Evolutionary conservation across 257 asterid species (phyloP).

Genomic region (Coffea eugenioides): DNA sequence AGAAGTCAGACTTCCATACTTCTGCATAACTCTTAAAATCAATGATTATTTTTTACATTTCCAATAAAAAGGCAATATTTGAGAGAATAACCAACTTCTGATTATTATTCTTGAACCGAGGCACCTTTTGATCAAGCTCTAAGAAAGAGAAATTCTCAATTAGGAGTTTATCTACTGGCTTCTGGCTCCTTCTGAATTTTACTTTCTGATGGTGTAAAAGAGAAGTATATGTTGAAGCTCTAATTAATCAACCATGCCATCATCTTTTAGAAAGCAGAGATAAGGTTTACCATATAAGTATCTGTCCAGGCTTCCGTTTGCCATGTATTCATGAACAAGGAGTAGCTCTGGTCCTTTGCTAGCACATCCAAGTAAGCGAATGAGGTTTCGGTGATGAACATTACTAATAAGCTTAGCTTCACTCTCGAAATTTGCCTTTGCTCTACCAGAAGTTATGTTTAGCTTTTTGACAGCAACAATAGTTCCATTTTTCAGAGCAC

Average conservation of each 20-base stretch:
- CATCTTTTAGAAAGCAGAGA: neutral
- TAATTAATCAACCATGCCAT: neutral
- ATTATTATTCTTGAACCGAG: neutral
- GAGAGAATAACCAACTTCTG: too few species aligned
- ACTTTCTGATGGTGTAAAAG: neutral
- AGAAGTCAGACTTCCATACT: too few species aligned
- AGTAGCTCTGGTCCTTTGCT: slow-evolving; percentile 62
- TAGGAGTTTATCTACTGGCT: too few species aligned
- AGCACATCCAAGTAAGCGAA: slow-evolving; percentile 77
- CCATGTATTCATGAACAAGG: slow-evolving; percentile 75
- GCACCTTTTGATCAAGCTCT: neutral
- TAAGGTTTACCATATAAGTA: slow-evolving; percentile 54
- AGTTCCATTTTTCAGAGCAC: slow-evolving; percentile 62
- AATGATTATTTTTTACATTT: too few species aligned
- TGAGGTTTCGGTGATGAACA: slow-evolving; percentile 86
- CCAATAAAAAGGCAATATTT: too few species aligned
- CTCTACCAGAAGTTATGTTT: slow-evolving; percentile 46
- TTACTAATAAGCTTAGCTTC: slow-evolving; percentile 84
- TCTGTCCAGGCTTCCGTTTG: slow-evolving; percentile 73
- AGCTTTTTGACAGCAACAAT: slow-evolving; percentile 75
- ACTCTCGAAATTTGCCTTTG: slow-evolving; percentile 64
- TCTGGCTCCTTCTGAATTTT: too few species aligned
- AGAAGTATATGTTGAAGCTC: neutral
- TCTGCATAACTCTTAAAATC: too few species aligned
- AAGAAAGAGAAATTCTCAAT: too few species aligned